phyloP scores from a whole-genome alignment of 129 eudicot species.

The Tagetes patula region DNA sequence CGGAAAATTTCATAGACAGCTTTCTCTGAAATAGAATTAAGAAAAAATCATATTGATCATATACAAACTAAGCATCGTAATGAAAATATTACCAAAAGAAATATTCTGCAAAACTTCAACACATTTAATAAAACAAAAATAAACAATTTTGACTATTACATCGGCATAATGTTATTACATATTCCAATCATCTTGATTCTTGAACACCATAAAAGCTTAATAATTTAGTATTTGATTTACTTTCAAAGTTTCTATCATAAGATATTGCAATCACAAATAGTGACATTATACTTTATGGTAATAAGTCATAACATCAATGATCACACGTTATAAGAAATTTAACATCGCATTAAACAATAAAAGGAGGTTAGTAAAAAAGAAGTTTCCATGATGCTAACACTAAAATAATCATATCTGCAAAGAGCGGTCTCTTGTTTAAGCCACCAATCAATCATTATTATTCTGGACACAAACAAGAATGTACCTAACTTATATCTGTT shows the following conservation, averaged over 20 bases:
- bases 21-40: neutral
- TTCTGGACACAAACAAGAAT: conserved; percentile 4
- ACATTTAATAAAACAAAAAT: conserved; percentile 1
- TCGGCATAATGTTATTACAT: neutral
- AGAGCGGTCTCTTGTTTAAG: conserved; percentile 9
- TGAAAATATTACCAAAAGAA: conserved; percentile 5
- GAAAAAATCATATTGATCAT: conserved; percentile 6
- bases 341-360: conserved; percentile 6
- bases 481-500: conserved; percentile 11
- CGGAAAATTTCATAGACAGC: conserved; percentile 14
- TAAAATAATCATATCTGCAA: neutral
- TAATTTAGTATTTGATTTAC: conserved; percentile 2
- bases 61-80: conserved; percentile 10
- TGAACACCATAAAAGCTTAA: neutral
- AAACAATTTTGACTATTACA: neutral
- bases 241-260: neutral
- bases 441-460: neutral
- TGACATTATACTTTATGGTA: neutral
- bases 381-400: neutral
- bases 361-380: conserved; percentile 8
- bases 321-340: neutral
- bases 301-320: neutral
- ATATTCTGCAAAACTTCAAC: conserved; percentile 12
- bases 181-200: neutral
- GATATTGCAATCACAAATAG: conserved; percentile 2